A percentile compares a stretch with the other conserved stretches of the same genome.
Conservation (phyloP, 257 asterid genomes). For the Handroanthus guayacan region DNA sequence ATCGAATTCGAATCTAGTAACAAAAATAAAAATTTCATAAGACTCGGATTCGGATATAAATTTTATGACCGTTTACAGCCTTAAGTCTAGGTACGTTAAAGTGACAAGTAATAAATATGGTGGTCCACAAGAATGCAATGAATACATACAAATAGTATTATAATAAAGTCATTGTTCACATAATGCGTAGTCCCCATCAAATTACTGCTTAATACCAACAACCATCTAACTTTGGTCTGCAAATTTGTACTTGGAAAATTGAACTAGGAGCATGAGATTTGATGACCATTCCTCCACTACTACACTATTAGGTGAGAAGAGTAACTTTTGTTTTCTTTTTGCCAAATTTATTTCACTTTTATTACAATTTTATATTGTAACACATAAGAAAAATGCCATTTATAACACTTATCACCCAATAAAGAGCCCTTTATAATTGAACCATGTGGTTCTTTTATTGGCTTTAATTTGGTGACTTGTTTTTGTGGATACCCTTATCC, state of each 20-base stretch:
- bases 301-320: slow-evolving; percentile 19
- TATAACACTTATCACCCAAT: slow-evolving; percentile 24
- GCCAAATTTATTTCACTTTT: neutral
- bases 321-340: slow-evolving; percentile 24
- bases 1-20: no score
- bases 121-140: neutral
- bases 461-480: neutral
- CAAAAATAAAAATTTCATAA: no score
- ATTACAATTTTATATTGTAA: neutral
- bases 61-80: no score
- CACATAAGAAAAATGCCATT: neutral
- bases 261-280: neutral
- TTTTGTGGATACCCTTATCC: neutral
- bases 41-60: no score
- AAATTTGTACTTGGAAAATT: neutral
- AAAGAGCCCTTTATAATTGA: slow-evolving; percentile 25
- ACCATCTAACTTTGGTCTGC: neutral
- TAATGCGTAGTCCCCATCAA: neutral
- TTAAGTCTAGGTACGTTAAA: neutral
- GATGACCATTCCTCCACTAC: slow-evolving; percentile 23
- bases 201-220: slow-evolving; percentile 6
- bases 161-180: neutral
- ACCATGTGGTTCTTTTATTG: slow-evolving; percentile 29
- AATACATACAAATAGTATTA: neutral
- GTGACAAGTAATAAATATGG: neutral